Conservation (phyloP, 2,329 filamentous ascomycete species). For the Ascocoryne sarcoides region DNA sequence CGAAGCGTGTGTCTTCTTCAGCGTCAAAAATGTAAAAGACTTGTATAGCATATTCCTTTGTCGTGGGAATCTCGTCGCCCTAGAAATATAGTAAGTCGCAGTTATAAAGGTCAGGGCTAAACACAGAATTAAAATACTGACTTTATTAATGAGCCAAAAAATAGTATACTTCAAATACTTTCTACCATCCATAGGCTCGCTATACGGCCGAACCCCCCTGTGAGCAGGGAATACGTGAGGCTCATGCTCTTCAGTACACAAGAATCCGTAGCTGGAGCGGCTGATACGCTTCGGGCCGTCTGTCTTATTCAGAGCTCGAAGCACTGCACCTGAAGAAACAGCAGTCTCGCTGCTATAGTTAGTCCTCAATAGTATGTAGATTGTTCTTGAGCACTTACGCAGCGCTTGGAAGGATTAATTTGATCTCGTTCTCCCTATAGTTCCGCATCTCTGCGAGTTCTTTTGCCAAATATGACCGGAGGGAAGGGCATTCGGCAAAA, state of each 20-base stretch:
- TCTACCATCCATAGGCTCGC: slow-evolving; percentile 9
- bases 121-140: background rate
- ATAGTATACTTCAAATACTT: slow-evolving; percentile 11
- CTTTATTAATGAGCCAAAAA: slow-evolving; percentile 10
- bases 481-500: slow-evolving; percentile 5
- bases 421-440: too few species aligned
- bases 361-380: background rate
- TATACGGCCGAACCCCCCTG: background rate
- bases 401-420: too few species aligned
- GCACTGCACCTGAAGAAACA: slow-evolving; percentile 8
- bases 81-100: too few species aligned
- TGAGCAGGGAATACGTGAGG: slow-evolving; percentile 4
- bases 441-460: background rate
- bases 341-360: slow-evolving; percentile 4
- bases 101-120: too few species aligned
- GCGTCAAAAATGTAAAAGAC: background rate
- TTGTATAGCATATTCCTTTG: too few species aligned
- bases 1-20: slow-evolving; percentile 1
- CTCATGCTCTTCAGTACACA: slow-evolving; percentile 5
- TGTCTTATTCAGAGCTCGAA: slow-evolving; percentile 13
- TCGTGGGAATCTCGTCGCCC: too few species aligned
- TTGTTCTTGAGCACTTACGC: too few species aligned
- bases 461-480: slow-evolving; percentile 1
- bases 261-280: slow-evolving; percentile 9
- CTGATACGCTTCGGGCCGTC: slow-evolving; percentile 9